phyloP scores from a whole-genome alignment of 805 yeast genomes.

The Lachancea quebecensis region DNA sequence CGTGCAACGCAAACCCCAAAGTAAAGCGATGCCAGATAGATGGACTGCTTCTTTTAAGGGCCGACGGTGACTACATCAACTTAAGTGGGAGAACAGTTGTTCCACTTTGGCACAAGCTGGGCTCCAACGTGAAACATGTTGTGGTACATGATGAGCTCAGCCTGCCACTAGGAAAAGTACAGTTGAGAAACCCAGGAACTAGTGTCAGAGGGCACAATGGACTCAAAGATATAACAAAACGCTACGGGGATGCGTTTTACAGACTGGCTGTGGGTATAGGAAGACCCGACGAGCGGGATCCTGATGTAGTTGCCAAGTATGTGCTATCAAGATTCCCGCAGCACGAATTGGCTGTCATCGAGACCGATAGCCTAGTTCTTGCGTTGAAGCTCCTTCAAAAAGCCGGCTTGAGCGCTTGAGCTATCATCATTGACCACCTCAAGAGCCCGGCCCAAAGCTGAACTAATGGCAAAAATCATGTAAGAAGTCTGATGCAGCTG shows the following conservation, averaged over 20 bases:
- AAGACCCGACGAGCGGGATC: slow-evolving; percentile 44
- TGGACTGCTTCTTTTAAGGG: slow-evolving; percentile 42
- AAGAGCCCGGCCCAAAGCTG: too few relatives aligned
- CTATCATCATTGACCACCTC: too few relatives aligned
- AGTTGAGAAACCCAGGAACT: slow-evolving; percentile 51
- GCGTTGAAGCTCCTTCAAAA: slow-evolving; percentile 35
- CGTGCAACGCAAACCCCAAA: slow-evolving; percentile 9
- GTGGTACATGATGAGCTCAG: slow-evolving; percentile 78
- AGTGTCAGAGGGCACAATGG: slow-evolving; percentile 85
- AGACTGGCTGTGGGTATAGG: slow-evolving; percentile 76
- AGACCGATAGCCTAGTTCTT: slow-evolving; percentile 36
- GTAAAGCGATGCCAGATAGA: slow-evolving; percentile 15
- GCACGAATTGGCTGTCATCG: slow-evolving; percentile 39
- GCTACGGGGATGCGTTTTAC: slow-evolving; percentile 45
- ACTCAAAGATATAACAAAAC: slow-evolving; percentile 46
- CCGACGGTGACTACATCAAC: slow-evolving; percentile 58
- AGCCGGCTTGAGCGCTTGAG: background rate
- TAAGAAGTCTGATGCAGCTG: too few relatives aligned
- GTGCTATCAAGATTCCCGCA: slow-evolving; percentile 51
- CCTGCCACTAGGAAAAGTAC: slow-evolving; percentile 56
- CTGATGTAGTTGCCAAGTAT: slow-evolving; percentile 45
- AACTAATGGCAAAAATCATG: too few relatives aligned
- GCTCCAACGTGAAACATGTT: slow-evolving; percentile 38
- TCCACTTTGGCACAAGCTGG: slow-evolving; percentile 40
- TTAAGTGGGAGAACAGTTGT: slow-evolving; percentile 53